Evolutionary conservation across 2,329 filamentous ascomycete species (phyloP).

Genomic region (Botrytis pseudocinerea): DNA sequence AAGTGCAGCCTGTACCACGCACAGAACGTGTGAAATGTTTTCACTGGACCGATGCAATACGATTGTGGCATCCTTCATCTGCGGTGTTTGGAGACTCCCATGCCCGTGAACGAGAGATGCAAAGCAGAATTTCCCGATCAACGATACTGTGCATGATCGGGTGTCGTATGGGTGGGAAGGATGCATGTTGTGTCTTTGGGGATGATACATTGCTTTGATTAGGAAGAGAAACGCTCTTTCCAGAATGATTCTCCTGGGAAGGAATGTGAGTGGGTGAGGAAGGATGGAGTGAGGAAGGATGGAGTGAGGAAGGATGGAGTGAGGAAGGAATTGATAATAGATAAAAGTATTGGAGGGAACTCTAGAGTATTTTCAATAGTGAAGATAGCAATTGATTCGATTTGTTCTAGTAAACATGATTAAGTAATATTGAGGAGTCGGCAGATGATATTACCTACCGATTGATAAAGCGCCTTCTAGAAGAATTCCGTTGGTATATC

Average conservation of each 20-base stretch:
- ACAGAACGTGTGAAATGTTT: not conserved
- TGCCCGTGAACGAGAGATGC: not conserved
- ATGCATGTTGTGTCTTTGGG: not conserved
- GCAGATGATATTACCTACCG: too few relatives aligned
- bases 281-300: too few relatives aligned
- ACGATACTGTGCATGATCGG: slow-evolving; percentile 6
- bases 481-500: not conserved
- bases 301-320: too few relatives aligned
- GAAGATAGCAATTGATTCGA: not conserved
- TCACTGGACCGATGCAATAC: slow-evolving; percentile 13
- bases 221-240: not conserved
- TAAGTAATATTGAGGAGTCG: not conserved
- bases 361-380: not conserved
- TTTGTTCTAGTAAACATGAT: not conserved
- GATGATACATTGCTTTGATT: too few relatives aligned
- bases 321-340: not conserved
- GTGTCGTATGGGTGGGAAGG: not conserved
- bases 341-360: not conserved
- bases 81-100: not conserved
- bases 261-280: not conserved
- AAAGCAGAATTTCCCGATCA: slow-evolving; percentile 11
- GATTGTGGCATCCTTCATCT: not conserved
- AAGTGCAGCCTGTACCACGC: not conserved
- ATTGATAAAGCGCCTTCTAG: not conserved
- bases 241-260: not conserved